Base-by-base conservation (phyloP, 176 grass and related monocot genomes). In the Raddia guianensis region DNA sequence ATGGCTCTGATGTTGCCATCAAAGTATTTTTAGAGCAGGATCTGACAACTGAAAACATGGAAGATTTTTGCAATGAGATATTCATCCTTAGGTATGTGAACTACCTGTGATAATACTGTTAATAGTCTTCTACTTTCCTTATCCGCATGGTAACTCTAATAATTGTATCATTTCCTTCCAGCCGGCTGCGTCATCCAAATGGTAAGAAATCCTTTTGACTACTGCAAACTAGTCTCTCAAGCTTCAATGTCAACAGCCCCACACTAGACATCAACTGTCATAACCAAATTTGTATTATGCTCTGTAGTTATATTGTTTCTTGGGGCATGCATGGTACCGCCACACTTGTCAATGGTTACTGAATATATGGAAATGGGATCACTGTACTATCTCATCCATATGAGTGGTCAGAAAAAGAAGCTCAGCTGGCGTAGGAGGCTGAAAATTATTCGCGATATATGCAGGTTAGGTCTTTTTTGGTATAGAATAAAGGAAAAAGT, bases 341-440 rank as follows among this genome's bases (percentile, higher is more conserved):
- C 97, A 66, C 90, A 93, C 87, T 78, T 99, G 27, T 99, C 97
- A 84, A 99, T 99, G 97, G 89, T 96, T 72, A 99, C 97, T 8
- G 97, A 99, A 87, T 99, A 99, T 83, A 99, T 99, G 97, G 97
- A 99, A 91, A 99, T 93, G 97, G 97, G 97, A 60, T 99, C 97
- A 18, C 80, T 99, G 80, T 99, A 99, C 76, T 99, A 96, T 83
- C 90, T 99, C 62, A 99, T 99, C 76, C 97, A 96, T 73, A 96
- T 93, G 97, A 99, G 90, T 75, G 93, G 93, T 73, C 97, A 96
- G 76, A 99, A 99, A 90, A 99, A 95, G 79, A 95, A 89, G 49
- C 87, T 99, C 50, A 99, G 90, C 83, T 99, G 97, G 97, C 97
- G 97, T 57, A 99, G 88, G 82, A 99, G 93, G 85, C 86, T 99